Conservation (phyloP, 2,329 filamentous ascomycete species). For the Botrytis byssoidea region DNA sequence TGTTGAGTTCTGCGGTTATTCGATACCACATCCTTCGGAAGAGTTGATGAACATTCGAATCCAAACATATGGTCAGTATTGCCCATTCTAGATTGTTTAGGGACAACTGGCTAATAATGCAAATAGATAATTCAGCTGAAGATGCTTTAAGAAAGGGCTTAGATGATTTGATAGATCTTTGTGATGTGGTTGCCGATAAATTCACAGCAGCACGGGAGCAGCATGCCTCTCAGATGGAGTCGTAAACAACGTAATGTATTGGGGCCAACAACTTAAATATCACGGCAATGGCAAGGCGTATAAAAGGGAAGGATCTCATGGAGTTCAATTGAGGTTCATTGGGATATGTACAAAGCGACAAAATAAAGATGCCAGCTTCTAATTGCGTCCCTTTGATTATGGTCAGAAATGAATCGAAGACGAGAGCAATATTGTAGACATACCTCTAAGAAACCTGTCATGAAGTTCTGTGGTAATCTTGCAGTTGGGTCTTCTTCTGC, state of each 20-base stretch:
- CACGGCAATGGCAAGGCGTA: constrained; percentile 37
- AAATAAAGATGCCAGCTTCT: constrained; percentile 28
- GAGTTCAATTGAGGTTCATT: constrained; percentile 33
- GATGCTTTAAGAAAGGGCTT: constrained; percentile 89
- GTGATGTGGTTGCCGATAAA: constrained; percentile 90
- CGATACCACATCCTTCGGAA: constrained; percentile 95
- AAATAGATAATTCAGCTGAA: constrained; percentile 73
- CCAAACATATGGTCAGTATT: constrained; percentile 82
- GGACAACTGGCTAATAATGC: constrained; percentile 23
- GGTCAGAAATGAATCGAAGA: constrained; percentile 66
- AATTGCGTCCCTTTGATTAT: constrained; percentile 37
- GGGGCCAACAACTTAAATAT: constrained; percentile 8
- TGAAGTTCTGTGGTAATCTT: constrained; percentile 83
- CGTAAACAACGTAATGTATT: constrained; percentile 16
- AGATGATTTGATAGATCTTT: constrained; percentile 83
- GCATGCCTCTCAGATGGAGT: constrained; percentile 38
- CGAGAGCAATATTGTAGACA: constrained; percentile 60
- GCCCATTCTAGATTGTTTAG: background rate
- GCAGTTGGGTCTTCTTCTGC: constrained; percentile 75
- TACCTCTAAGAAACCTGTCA: constrained; percentile 89
- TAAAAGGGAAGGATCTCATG: constrained; percentile 25
- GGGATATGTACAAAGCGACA: constrained; percentile 39
- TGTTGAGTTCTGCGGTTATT: constrained; percentile 97
- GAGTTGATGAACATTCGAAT: constrained; percentile 96
- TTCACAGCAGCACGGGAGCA: constrained; percentile 67